Evolutionary conservation across 2,329 filamentous ascomycete genomes (phyloP).

Genomic region (Pestalotiopsis sp.): DNA sequence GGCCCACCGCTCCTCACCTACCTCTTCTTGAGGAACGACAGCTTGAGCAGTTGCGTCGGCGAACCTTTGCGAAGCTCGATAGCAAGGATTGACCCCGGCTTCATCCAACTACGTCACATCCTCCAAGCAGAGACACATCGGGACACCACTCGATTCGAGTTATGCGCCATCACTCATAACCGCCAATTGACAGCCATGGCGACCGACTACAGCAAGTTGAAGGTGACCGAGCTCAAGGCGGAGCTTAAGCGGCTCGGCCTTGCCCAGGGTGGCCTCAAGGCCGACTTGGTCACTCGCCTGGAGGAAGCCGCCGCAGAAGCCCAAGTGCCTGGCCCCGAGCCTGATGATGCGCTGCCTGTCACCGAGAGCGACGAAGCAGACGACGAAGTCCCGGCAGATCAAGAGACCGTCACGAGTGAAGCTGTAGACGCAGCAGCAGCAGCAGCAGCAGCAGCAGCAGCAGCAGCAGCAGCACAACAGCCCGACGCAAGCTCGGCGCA

Average conservation of each 20-base stretch:
- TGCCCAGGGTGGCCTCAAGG: constrained; percentile 69
- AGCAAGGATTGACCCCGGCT: not conserved
- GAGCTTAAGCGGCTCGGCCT: constrained; percentile 76
- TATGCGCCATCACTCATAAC: constrained; percentile 12
- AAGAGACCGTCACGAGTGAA: not conserved
- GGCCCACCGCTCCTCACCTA: not conserved
- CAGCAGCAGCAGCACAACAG: not conserved
- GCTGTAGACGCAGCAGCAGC: not conserved
- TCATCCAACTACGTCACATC: constrained; percentile 10
- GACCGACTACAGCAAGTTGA: constrained; percentile 60
- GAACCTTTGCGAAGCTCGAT: not conserved
- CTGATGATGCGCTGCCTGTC: constrained; percentile 3
- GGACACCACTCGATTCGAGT: not conserved
- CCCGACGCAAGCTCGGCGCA: not conserved
- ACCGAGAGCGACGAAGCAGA: not conserved
- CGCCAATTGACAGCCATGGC: constrained; percentile 38
- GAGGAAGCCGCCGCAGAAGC: constrained; percentile 32
- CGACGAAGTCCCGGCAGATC: constrained; percentile 4
- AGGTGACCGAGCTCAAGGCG: constrained; percentile 74
- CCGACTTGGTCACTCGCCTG: constrained; percentile 70
- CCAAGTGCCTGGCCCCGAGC: not conserved
- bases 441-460: no score
- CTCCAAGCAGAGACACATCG: not conserved
- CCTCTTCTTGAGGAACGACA: not conserved
- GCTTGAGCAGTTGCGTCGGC: not conserved